phyloP scores from a whole-genome alignment of 192 early-diverging fungal species.

The Podila verticillata region DNA sequence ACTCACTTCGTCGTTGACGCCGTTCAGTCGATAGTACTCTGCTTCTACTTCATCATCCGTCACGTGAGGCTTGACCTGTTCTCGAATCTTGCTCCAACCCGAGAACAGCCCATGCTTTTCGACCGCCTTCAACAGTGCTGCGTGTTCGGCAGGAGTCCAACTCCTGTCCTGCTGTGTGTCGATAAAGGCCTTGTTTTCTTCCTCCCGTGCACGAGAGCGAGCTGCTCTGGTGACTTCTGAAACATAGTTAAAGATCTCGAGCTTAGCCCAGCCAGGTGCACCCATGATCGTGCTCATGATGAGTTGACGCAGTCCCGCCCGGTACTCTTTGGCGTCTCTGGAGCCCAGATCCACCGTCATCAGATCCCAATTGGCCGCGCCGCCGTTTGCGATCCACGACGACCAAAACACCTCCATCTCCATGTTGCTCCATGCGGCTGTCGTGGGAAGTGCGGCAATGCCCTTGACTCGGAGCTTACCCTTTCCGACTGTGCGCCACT shows the following conservation, averaged over 20 bases:
- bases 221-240: background rate
- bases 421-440: background rate
- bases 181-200: background rate
- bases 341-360: constrained; percentile 3
- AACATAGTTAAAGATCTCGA: constrained; percentile 26
- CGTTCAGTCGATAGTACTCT: constrained; percentile 42
- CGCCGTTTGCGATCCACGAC: constrained; percentile 6
- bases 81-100: constrained; percentile 26
- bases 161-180: background rate
- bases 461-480: constrained; percentile 25
- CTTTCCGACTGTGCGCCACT: constrained; percentile 31
- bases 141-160: constrained; percentile 33
- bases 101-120: constrained; percentile 40
- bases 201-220: background rate
- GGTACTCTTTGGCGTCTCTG: background rate
- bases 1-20: constrained; percentile 5
- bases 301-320: background rate
- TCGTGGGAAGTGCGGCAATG: background rate
- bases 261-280: constrained; percentile 32
- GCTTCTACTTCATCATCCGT: constrained; percentile 25
- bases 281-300: constrained; percentile 17
- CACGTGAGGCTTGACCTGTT: constrained; percentile 25
- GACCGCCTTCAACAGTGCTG: constrained; percentile 22
- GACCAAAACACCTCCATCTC: constrained; percentile 29
- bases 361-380: background rate